Conservation (phyloP, 2,329 filamentous ascomycete genomes). For the Acephala macrosclerotiorum region DNA sequence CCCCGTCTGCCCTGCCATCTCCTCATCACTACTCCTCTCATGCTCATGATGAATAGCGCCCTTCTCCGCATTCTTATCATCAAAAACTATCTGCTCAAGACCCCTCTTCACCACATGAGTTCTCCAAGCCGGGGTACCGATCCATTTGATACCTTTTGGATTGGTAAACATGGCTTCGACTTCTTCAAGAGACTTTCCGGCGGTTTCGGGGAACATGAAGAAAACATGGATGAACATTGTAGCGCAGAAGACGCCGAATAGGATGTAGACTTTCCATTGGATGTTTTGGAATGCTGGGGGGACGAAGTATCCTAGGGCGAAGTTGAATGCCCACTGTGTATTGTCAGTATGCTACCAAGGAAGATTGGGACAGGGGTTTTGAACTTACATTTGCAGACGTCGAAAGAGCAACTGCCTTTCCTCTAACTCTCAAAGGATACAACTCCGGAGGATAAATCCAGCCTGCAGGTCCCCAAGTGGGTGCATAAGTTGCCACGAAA, state of each 20-base stretch:
- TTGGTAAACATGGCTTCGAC: constrained; percentile 52
- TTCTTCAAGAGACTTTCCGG: constrained; percentile 60
- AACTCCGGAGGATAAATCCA: constrained; percentile 57
- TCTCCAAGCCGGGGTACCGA: constrained; percentile 28
- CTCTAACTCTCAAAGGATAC: constrained; percentile 54
- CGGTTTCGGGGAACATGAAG: constrained; percentile 62
- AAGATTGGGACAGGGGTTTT: too few relatives aligned
- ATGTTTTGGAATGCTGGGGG: constrained; percentile 51
- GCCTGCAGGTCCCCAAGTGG: constrained; percentile 55
- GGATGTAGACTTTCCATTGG: constrained; percentile 57
- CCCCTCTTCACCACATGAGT: constrained; percentile 15
- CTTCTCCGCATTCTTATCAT: neutral
- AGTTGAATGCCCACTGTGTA: constrained; percentile 52
- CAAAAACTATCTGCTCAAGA: constrained; percentile 5
- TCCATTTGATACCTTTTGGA: constrained; percentile 24
- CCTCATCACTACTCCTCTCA: constrained; percentile 6
- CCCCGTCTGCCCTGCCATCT: neutral
- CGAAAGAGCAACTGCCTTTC: constrained; percentile 59
- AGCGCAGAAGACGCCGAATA: constrained; percentile 57
- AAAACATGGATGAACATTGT: constrained; percentile 55
- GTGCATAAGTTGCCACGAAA: constrained; percentile 60
- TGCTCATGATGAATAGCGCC: neutral
- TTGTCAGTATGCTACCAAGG: neutral
- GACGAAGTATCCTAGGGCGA: constrained; percentile 54
- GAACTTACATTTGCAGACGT: constrained; percentile 51